Evolutionary conservation across 495 filamentous ascomycete species (phyloP), one percentile per base, ranked within the genome.

Genomic region (Hyphodiscus hymeniophilus): DNA sequence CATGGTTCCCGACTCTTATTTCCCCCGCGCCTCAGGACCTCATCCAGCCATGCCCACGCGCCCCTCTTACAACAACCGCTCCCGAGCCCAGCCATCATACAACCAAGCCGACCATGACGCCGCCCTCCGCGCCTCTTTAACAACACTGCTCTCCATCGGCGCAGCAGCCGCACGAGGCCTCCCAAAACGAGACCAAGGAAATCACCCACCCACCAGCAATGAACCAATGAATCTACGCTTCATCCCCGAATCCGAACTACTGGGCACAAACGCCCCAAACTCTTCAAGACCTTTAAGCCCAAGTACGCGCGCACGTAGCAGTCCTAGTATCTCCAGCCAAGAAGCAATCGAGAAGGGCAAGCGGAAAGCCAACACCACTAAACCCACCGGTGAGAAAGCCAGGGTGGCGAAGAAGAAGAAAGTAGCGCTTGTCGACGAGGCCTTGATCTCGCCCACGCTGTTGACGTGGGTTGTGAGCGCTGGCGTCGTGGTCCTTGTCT

Each of bases 401-500:
- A 62, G 64, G 39, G 52, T 61, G 21, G 50, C 51, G 32, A 68
- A 69, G 45, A 84, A 76, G 61, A 85, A 68, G 77, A 75, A 60
- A 67, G 67, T 28, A 57, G 67, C 45, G 13, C 60, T 50, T 16
- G 38, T 55, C 2, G 66, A 67, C 17, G 63, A 68, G 13, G 40
- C 61, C 10, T 17, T 6, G 31, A 67, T 85, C 48, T 73, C 71
- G 45, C 89, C 89, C 0, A 90, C 88, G 0, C 64, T 95, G 7
- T 72, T 96, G 61, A 94, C 90, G 0, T 94, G 94, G 86, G 84
- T 94, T 2, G 77, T 96, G 31, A 86, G 82, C 33, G 92, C 92
- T 0, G 91, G 92, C 0, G 90, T 95, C 3, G 86, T 98, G 6
- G 85, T 98, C 8, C 68, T 97, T 2, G 82, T 97, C 33, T 87